Base-by-base conservation (phyloP, 2,329 filamentous ascomycete species). In the Claviceps arundinis region DNA sequence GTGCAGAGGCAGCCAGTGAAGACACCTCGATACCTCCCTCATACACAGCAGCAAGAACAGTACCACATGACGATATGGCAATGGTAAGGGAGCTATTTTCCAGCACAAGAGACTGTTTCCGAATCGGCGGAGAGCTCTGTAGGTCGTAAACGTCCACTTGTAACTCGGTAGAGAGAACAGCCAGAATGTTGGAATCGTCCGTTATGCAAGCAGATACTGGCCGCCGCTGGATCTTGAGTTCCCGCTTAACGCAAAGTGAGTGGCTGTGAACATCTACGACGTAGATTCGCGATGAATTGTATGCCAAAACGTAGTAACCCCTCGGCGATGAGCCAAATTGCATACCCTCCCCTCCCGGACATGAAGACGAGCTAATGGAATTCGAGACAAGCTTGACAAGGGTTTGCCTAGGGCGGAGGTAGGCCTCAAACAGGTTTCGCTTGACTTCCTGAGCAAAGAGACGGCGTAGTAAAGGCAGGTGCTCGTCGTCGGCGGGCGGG, bases 1-100 rank as follows among this genome's bases (percentile, higher is more conserved):
- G 61, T 26, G 80, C 81, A 50, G 74, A 78, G 2, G 82, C 73
- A 47, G 79, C 80, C 41, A 95, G 71, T 5, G 88, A 86, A 30
- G 87, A 82, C 0, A 95, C 86, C 65, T 95, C 89, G 56, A 95
- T 90, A n/a, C 87, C 87, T 52, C 87, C 86, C 61, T 89, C 82
- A 65, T 90, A 94, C 7, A 89, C 89, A 16, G 88, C 85, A 24
- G 89, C 89, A 46, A 95, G 70, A 14, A 95, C 86, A 44, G 84
- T 82, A 24, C 87, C 88, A 56, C 85, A 87, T 1, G 89, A 87
- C 0, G 89, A 91, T 34, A 95, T 70, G 16, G 86, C 83, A 57
- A 95, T 85, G 14, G 87, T 82, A 51, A 83, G 80, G 8, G 89
- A 87, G 52, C 81, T 79, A 64, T 93, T 84, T 60, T 91, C 86